These are phyloP conservation scores for Pholiota molesta DNA, from an alignment of 768 basidiomycete genomes.

Conservation along the genomic window DNA sequence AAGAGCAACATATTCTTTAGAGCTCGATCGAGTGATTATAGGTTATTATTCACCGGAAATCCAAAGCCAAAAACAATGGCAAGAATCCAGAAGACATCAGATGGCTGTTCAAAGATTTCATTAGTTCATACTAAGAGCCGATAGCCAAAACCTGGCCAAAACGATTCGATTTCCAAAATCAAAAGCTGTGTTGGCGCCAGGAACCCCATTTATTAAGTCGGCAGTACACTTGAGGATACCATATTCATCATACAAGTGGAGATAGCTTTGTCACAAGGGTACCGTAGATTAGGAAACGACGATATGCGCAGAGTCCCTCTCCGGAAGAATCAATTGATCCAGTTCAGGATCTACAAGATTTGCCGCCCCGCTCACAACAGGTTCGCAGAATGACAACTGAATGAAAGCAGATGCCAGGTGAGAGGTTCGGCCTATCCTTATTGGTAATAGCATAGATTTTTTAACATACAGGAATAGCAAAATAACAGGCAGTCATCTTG, in stretches of 20 bases:
- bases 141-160: no score
- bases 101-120: not conserved
- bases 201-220: not conserved
- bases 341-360: slow-evolving; percentile 2
- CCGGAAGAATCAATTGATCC: not conserved
- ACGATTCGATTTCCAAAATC: not conserved
- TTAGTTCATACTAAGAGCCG: not conserved
- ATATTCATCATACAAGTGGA: not conserved
- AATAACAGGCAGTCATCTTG: not conserved
- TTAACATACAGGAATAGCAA: not conserved
- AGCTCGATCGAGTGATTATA: slow-evolving; percentile 7
- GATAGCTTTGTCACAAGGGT: slow-evolving; percentile 3
- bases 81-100: not conserved
- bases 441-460: not conserved
- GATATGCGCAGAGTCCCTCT: not conserved
- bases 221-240: not conserved
- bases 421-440: not conserved
- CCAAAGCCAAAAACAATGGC: slow-evolving; percentile 1
- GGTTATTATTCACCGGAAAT: not conserved
- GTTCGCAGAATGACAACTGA: not conserved
- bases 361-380: not conserved
- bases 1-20: slow-evolving; percentile 22
- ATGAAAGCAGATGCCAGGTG: slow-evolving; percentile 2
- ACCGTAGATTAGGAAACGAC: slow-evolving; percentile 2
- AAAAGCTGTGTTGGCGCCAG: not conserved